These are phyloP conservation scores for Globisporangium solare DNA, from an alignment of 352 stramenopile genomes.

Conservation along the genomic window DNA sequence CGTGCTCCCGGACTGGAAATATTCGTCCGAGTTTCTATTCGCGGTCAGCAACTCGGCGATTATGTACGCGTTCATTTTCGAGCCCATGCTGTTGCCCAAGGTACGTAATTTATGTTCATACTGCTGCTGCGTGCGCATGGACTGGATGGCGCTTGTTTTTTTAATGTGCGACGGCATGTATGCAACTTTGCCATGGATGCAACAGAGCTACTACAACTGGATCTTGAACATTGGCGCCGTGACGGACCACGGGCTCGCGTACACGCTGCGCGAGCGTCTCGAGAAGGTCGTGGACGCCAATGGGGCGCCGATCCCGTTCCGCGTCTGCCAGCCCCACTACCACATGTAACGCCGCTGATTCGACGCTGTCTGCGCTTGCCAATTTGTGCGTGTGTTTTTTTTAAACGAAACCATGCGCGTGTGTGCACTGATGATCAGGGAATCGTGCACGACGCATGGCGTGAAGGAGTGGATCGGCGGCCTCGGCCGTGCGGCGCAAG, in stretches of 20 bases:
- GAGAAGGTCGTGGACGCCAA: slow-evolving; percentile 36
- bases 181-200: too few species aligned
- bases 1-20: slow-evolving; percentile 46
- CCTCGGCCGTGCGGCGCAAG: slow-evolving; percentile 61
- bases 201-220: slow-evolving; percentile 86
- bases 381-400: too few species aligned
- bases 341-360: slow-evolving; percentile 62
- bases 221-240: slow-evolving; percentile 71
- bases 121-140: too few species aligned
- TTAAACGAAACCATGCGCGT: too few species aligned
- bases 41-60: slow-evolving; percentile 70
- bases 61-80: slow-evolving; percentile 75
- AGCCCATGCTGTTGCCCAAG: slow-evolving; percentile 66
- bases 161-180: neutral
- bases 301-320: slow-evolving; percentile 46
- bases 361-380: too few species aligned
- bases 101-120: too few species aligned
- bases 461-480: slow-evolving; percentile 75
- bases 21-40: slow-evolving; percentile 75
- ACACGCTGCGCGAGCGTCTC: slow-evolving; percentile 56
- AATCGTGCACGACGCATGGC: slow-evolving; percentile 76
- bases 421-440: too few species aligned
- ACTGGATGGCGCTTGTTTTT: too few species aligned
- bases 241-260: slow-evolving; percentile 69
- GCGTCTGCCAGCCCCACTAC: slow-evolving; percentile 79